Percentiles rank a stretch among this genome's conserved stretches.
phyloP scores from a whole-genome alignment of 441 rosid genomes.

The Dalechampia spathulata region DNA sequence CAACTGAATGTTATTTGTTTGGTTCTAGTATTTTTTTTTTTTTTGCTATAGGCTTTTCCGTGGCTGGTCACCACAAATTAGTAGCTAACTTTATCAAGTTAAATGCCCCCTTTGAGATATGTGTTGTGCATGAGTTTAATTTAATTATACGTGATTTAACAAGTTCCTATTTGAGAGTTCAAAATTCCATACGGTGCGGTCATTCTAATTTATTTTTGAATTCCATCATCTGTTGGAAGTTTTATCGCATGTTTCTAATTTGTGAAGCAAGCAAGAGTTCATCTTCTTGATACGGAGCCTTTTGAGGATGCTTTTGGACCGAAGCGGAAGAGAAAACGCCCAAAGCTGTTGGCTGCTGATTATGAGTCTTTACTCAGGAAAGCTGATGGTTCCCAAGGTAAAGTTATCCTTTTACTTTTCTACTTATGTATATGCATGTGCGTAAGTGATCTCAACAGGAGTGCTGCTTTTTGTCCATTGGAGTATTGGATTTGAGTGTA shows the following conservation, averaged over 20 bases:
- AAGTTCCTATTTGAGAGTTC: neutral
- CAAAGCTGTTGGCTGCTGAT: slow-evolving; percentile 74
- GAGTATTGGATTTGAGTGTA: too few species aligned
- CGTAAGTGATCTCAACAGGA: neutral
- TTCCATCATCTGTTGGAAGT: slow-evolving; percentile 5
- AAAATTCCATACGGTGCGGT: neutral
- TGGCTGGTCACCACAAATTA: too few species aligned
- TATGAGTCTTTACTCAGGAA: slow-evolving; percentile 69
- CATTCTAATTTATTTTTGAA: neutral
- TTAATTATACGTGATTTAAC: neutral
- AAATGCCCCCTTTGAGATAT: neutral
- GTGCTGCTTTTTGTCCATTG: too few species aligned
- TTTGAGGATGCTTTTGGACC: slow-evolving; percentile 89
- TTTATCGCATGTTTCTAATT: slow-evolving; percentile 1
- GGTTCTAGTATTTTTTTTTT: too few species aligned
- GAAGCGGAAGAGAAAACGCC: slow-evolving; percentile 71
- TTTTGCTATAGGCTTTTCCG: too few species aligned
- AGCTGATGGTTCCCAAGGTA: slow-evolving; percentile 85
- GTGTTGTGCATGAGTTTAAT: neutral
- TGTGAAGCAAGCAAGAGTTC: slow-evolving; percentile 81
- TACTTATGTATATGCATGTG: neutral
- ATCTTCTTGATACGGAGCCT: slow-evolving; percentile 75
- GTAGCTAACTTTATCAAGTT: neutral
- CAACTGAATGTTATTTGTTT: too few species aligned
- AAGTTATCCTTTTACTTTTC: neutral